Percentiles rank a stretch among this genome's conserved stretches.
phyloP scores from a whole-genome alignment of 2,329 filamentous ascomycete genomes.

The Paraphoma chrysanthemicola region DNA sequence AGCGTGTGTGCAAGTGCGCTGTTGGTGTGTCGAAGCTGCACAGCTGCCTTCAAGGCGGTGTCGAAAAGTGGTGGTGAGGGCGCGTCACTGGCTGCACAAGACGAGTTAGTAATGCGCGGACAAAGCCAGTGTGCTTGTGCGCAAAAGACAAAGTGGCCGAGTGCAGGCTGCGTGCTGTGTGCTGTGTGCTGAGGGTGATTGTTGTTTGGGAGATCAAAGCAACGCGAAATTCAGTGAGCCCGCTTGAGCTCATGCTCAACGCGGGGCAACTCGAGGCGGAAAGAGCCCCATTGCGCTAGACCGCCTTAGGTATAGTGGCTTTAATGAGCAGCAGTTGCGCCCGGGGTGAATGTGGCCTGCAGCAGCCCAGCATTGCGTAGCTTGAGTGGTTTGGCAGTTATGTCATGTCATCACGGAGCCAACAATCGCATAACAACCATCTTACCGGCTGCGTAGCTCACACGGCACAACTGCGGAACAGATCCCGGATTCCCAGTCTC shows the following conservation, averaged over 20 bases:
- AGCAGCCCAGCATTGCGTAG: constrained; percentile 6
- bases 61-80: not conserved
- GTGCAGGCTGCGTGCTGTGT: not conserved
- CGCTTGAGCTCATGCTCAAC: constrained; percentile 27
- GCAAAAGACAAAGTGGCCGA: not conserved
- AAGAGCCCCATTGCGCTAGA: constrained; percentile 27
- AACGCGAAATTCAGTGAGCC: constrained; percentile 6
- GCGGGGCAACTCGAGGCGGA: constrained; percentile 30
- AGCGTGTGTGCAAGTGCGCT: not conserved
- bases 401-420: not conserved
- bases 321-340: constrained; percentile 30
- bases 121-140: not conserved
- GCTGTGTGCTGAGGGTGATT: not conserved
- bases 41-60: not conserved
- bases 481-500: constrained; percentile 28
- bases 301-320: constrained; percentile 24
- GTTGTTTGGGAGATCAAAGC: constrained; percentile 4
- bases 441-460: too few species aligned
- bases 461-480: constrained; percentile 15
- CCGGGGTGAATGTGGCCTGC: constrained; percentile 16
- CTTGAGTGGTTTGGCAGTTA: not conserved
- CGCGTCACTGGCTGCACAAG: not conserved
- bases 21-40: not conserved
- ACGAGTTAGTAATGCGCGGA: not conserved
- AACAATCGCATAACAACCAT: not conserved